Evolutionary conservation across 2,329 filamentous ascomycete genomes (phyloP).

Genomic region (Raffaelea deltoideospora): DNA sequence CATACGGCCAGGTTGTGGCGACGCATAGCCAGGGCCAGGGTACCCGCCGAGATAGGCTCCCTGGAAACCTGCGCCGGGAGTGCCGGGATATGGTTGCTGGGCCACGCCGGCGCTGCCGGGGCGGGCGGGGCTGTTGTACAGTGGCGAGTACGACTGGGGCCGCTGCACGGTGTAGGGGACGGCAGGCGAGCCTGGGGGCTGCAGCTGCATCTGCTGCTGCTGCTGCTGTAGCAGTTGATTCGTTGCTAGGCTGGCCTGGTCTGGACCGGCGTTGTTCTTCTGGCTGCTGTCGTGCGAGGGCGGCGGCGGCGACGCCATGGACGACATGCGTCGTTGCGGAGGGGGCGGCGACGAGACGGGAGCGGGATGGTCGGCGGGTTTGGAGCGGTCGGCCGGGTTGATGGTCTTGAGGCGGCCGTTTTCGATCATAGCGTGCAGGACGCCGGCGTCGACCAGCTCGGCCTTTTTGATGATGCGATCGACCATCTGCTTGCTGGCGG

Average conservation of each 20-base stretch:
- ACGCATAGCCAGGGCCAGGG: too few relatives aligned
- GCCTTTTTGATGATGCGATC: constrained; percentile 56
- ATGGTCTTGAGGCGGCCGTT: constrained; percentile 47
- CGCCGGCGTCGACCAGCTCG: constrained; percentile 50
- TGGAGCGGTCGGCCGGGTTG: constrained; percentile 35
- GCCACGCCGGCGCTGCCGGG: constrained; percentile 18
- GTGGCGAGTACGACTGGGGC: constrained; percentile 19
- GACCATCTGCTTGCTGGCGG: constrained; percentile 53
- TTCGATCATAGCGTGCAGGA: constrained; percentile 52
- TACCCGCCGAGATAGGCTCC: too few relatives aligned
- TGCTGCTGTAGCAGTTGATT: too few relatives aligned
- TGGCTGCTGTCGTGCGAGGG: constrained; percentile 9
- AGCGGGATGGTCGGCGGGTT: constrained; percentile 7
- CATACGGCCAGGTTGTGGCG: too few relatives aligned
- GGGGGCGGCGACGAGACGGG: too few relatives aligned
- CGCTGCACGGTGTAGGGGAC: constrained; percentile 26
- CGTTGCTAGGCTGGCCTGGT: too few relatives aligned
- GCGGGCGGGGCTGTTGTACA: constrained; percentile 11
- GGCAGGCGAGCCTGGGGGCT: constrained; percentile 1
- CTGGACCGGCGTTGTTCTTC: constrained; percentile 8
- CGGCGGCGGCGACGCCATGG: background rate
- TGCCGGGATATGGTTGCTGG: constrained; percentile 6
- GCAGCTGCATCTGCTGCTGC: constrained; percentile 3
- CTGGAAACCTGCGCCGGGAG: too few relatives aligned
- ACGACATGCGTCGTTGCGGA: constrained; percentile 4